Evolutionary conservation across 352 stramenopile genomes (phyloP).

Genomic region (Globisporangium takayamanum): DNA sequence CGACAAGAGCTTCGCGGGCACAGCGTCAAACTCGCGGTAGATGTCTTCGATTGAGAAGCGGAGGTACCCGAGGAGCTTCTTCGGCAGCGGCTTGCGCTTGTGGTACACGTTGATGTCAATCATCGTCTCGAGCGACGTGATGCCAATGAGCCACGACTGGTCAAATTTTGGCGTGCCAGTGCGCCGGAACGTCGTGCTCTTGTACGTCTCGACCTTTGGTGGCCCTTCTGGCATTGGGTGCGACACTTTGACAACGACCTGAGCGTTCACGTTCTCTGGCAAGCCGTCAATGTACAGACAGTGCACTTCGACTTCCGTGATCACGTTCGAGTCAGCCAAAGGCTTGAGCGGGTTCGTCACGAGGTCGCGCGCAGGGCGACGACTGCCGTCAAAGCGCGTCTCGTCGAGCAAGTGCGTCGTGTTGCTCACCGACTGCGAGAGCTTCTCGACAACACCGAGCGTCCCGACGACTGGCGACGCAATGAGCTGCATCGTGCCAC

Average conservation of each 20-base stretch:
- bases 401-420: slow-evolving; percentile 84
- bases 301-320: slow-evolving; percentile 80
- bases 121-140: slow-evolving; percentile 66
- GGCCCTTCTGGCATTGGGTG: slow-evolving; percentile 30
- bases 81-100: slow-evolving; percentile 80
- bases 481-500: slow-evolving; percentile 71
- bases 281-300: slow-evolving; percentile 64
- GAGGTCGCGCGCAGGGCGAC: slow-evolving; percentile 67
- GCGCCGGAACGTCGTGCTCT: slow-evolving; percentile 53
- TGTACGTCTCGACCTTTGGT: slow-evolving; percentile 52
- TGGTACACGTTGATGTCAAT: slow-evolving; percentile 79
- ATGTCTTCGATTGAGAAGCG: slow-evolving; percentile 82
- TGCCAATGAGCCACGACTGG: slow-evolving; percentile 77
- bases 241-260: slow-evolving; percentile 64
- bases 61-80: slow-evolving; percentile 70
- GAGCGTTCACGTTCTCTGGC: slow-evolving; percentile 57
- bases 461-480: slow-evolving; percentile 79
- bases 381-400: slow-evolving; percentile 68
- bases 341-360: slow-evolving; percentile 50
- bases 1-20: slow-evolving; percentile 63
- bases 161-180: slow-evolving; percentile 68
- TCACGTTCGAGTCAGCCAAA: slow-evolving; percentile 77
- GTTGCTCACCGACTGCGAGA: slow-evolving; percentile 79
- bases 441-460: slow-evolving; percentile 77
- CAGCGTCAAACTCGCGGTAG: slow-evolving; percentile 70